A percentile compares a stretch with the other conserved stretches of the same genome.
Conservation (phyloP, 345 rosid genomes). For the Euphorbia tirucalli region DNA sequence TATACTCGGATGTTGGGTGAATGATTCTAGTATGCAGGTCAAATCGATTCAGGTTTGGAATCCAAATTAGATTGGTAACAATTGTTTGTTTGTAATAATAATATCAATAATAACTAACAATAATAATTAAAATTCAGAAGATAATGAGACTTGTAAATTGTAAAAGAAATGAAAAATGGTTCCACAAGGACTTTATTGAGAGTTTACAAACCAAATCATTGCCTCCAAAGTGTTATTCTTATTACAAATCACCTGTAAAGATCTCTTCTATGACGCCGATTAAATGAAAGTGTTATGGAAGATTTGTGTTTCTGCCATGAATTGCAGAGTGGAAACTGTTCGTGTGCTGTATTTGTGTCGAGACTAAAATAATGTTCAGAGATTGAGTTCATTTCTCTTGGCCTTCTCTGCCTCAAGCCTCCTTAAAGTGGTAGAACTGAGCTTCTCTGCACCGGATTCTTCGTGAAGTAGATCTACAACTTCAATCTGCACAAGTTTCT, state of each 20-base stretch:
- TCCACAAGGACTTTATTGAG: background rate
- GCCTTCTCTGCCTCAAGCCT: slow-evolving; percentile 58
- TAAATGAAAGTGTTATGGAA: background rate
- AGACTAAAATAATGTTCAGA: background rate
- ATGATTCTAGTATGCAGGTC: no score
- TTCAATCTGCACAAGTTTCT: slow-evolving; percentile 49
- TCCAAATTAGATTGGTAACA: no score
- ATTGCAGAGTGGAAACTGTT: no score
- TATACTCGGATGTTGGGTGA: slow-evolving; percentile 25
- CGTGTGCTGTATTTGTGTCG: background rate
- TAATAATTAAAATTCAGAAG: no score
- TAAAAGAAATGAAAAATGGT: background rate
- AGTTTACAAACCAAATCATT: background rate
- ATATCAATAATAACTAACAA: background rate
- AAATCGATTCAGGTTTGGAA: no score
- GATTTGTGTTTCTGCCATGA: background rate
- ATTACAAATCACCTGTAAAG: background rate
- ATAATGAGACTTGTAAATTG: no score
- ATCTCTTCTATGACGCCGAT: background rate
- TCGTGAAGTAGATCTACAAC: slow-evolving; percentile 80
- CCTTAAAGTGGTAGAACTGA: slow-evolving; percentile 70
- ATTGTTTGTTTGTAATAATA: no score
- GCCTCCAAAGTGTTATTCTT: background rate
- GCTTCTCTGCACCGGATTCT: slow-evolving; percentile 58
- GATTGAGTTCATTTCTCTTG: slow-evolving; percentile 5